Conservation (phyloP, 768 basidiomycete species). For the Auriscalpium vulgare region DNA sequence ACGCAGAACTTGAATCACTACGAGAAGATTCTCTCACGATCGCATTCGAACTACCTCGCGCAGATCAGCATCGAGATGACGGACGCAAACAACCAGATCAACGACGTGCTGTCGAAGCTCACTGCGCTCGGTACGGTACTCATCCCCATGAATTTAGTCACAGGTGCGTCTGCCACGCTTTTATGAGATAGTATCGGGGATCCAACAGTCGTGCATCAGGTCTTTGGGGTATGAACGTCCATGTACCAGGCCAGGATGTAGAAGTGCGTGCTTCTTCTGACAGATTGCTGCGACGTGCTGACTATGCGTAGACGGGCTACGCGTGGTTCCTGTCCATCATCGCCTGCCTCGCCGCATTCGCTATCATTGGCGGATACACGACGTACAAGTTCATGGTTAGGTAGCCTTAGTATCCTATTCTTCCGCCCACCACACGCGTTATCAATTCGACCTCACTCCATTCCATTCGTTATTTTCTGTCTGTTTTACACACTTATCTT, state of each 20-base stretch:
- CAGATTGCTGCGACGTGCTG: background rate
- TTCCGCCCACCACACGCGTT: background rate
- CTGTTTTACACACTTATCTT: background rate
- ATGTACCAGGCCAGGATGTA: slow-evolving; percentile 80
- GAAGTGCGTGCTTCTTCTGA: slow-evolving; percentile 23
- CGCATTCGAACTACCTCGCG: slow-evolving; percentile 98
- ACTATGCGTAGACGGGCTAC: slow-evolving; percentile 34
- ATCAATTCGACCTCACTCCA: background rate
- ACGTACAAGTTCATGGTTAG: slow-evolving; percentile 67
- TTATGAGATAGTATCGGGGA: background rate
- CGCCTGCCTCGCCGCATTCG: slow-evolving; percentile 71
- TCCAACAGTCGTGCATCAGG: slow-evolving; percentile 29
- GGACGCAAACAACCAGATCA: slow-evolving; percentile 99
- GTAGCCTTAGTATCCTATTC: slow-evolving; percentile 4
- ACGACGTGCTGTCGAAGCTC: slow-evolving; percentile 79
- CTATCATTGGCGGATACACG: slow-evolving; percentile 70
- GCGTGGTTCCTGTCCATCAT: slow-evolving; percentile 89
- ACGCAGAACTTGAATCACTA: slow-evolving; percentile 99
- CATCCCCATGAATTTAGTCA: slow-evolving; percentile 95
- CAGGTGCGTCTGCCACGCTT: slow-evolving; percentile 42
- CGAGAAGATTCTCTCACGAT: slow-evolving; percentile 97
- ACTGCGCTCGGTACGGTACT: slow-evolving; percentile 97
- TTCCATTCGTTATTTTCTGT: background rate
- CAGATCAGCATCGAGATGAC: slow-evolving; percentile 99
- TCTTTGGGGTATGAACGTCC: slow-evolving; percentile 99